A percentile compares a stretch with the other conserved stretches of the same genome.
These are phyloP conservation scores for Aaosphaeria arxii DNA, from an alignment of 2,329 filamentous ascomycete species.

Conservation along the genomic window DNA sequence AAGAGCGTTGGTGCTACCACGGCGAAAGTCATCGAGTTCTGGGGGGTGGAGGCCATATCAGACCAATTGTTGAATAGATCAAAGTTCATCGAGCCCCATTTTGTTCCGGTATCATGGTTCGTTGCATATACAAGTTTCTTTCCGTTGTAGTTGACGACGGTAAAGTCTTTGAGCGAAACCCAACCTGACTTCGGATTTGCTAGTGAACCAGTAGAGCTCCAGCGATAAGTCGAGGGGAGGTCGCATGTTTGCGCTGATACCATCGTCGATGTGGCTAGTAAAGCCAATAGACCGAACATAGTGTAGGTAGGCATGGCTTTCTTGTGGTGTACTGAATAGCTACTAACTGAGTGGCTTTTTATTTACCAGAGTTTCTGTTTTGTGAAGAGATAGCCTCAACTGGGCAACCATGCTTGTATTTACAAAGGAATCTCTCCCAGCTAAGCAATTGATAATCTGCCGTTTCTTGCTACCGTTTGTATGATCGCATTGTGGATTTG, in stretches of 20 bases:
- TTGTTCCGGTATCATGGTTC: slow-evolving; percentile 41
- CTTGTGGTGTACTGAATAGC: too few species aligned
- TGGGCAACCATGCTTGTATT: too few species aligned
- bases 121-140: slow-evolving; percentile 62
- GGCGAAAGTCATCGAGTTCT: slow-evolving; percentile 49
- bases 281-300: background rate
- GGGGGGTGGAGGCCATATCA: slow-evolving; percentile 50
- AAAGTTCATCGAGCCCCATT: slow-evolving; percentile 60
- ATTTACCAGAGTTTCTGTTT: too few species aligned
- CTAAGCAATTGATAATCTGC: too few species aligned
- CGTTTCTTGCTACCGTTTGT: too few species aligned
- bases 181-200: slow-evolving; percentile 54
- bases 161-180: slow-evolving; percentile 64
- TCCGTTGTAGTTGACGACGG: slow-evolving; percentile 53
- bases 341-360: too few species aligned
- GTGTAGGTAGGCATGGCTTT: too few species aligned
- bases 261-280: slow-evolving; percentile 10
- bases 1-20: slow-evolving; percentile 62
- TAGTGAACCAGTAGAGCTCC: slow-evolving; percentile 53
- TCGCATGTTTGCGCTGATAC: slow-evolving; percentile 38
- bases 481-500: too few species aligned
- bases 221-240: slow-evolving; percentile 55
- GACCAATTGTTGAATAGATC: slow-evolving; percentile 53
- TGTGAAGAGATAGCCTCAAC: too few species aligned
- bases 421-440: too few species aligned